Evolutionary conservation across 2,329 filamentous ascomycete genomes (phyloP), one percentile per base, ranked within the genome.

Genomic region (Xylariaceae sp.): DNA sequence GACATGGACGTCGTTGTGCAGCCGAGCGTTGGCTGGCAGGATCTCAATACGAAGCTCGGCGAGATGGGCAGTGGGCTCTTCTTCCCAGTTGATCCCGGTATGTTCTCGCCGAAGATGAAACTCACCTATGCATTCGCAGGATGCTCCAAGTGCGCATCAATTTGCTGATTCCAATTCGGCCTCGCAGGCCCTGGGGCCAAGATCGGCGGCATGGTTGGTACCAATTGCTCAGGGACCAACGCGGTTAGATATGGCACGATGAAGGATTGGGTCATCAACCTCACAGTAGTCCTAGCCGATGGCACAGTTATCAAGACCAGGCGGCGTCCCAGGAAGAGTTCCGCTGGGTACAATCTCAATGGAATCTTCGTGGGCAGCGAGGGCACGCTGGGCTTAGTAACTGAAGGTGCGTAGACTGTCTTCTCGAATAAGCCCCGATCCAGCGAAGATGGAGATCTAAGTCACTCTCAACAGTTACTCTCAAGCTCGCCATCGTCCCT

Each of bases 1-100:
- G 92, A 96, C 68, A 90, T 96, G 88, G 92, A 96, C 63, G 79
- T 96, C 47, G 88, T 95, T 4, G 90, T 96, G 2, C 92, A 96
- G 69, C 92, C 92, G 2, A 88, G 88, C 6, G 86, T 96, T 9
- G 86, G 87, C n/a, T 96, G 91, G 91, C 91, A 95, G 80, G 84
- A 88, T 49, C 74, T 96, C 54, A 96, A 96, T 64, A 83, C 87
- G 60, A 73, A 82, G 63, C 68, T 85, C 43, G 78, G 84, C 46
- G 84, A 88, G 65, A 82, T 87, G 70, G 78, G 81, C 37, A 85
- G 82, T 3, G 89, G 89, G 0, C 80, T 96, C 1, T 96, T 96
- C 73, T 95, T 96, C 67, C 92, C 92, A 1, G 85, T 95, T 12
- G 92, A 96, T 65, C 92, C 92, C 12, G 88, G 88, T 68, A 62